Evolutionary conservation across 495 filamentous ascomycete genomes (phyloP).

Genomic region (Lophiostoma macrostomum): DNA sequence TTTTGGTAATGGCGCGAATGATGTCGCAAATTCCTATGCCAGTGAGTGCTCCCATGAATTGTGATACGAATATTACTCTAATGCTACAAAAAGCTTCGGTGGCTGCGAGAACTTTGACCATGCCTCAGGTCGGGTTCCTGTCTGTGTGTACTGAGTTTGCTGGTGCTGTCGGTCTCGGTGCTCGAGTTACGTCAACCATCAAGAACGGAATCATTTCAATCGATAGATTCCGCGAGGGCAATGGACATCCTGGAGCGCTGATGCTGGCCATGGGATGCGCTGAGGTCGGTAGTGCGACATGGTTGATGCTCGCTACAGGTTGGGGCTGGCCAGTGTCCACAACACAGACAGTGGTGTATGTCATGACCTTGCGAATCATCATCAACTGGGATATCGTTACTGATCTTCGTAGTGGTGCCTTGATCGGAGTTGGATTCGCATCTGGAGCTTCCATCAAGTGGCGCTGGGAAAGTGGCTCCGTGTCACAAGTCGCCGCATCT

Average conservation of each 20-base stretch:
- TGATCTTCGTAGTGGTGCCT: too few relatives aligned
- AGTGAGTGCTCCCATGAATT: conserved; percentile 8
- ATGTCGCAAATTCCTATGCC: conserved; percentile 38
- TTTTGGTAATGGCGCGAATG: conserved; percentile 47
- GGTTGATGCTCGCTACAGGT: conserved; percentile 56
- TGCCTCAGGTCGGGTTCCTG: conserved; percentile 32
- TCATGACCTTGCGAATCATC: too few relatives aligned
- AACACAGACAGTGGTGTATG: conserved; percentile 18
- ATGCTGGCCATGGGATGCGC: conserved; percentile 66
- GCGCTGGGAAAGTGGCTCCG: conserved; percentile 52
- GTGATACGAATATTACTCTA: too few relatives aligned
- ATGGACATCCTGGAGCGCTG: conserved; percentile 50
- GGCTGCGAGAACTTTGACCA: conserved; percentile 30
- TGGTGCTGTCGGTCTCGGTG: conserved; percentile 62
- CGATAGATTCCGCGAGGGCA: conserved; percentile 43
- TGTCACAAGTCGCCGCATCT: conserved; percentile 58
- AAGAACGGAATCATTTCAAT: conserved; percentile 61
- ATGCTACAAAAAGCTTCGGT: conserved; percentile 24
- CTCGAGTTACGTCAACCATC: conserved; percentile 65
- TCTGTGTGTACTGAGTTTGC: conserved; percentile 52
- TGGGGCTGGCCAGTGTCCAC: conserved; percentile 39
- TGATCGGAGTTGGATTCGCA: conserved; percentile 20
- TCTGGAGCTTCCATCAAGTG: conserved; percentile 53
- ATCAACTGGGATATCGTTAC: too few relatives aligned
- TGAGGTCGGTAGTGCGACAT: conserved; percentile 52